Evolutionary conservation across 2,329 filamentous ascomycete species (phyloP).

Genomic region (Botryotinia narcissicola): DNA sequence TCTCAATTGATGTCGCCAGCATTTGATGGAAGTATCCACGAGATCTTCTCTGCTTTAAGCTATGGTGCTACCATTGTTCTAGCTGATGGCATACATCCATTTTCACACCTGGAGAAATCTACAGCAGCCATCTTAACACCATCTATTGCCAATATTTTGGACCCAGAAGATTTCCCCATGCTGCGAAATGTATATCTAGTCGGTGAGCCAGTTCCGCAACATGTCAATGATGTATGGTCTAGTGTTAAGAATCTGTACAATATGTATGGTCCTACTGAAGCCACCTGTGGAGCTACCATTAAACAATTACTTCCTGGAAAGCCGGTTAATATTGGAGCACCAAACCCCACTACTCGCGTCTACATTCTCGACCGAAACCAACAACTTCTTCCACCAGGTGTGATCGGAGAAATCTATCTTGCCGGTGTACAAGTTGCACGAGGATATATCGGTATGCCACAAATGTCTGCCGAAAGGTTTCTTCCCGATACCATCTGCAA

Average conservation of each 20-base stretch:
- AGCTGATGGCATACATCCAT: background rate
- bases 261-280: slow-evolving; percentile 45
- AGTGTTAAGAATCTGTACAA: slow-evolving; percentile 40
- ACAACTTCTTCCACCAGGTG: slow-evolving; percentile 38
- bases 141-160: slow-evolving; percentile 15
- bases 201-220: slow-evolving; percentile 41
- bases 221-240: slow-evolving; percentile 40
- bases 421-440: slow-evolving; percentile 45
- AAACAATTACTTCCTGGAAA: slow-evolving; percentile 31
- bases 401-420: slow-evolving; percentile 44
- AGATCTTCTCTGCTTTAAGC: slow-evolving; percentile 27
- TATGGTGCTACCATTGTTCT: slow-evolving; percentile 11
- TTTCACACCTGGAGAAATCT: slow-evolving; percentile 18
- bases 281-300: slow-evolving; percentile 42
- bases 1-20: slow-evolving; percentile 45
- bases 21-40: slow-evolving; percentile 46
- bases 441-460: slow-evolving; percentile 43
- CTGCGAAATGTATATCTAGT: slow-evolving; percentile 39
- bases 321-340: slow-evolving; percentile 41
- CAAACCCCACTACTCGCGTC: slow-evolving; percentile 40
- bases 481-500: slow-evolving; percentile 35
- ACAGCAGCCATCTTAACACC: slow-evolving; percentile 18
- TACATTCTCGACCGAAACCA: slow-evolving; percentile 44
- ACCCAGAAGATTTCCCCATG: slow-evolving; percentile 14
- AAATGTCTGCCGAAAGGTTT: slow-evolving; percentile 38